Evolutionary conservation across 2,329 filamentous ascomycete genomes (phyloP), one percentile per base, ranked within the genome.

Genomic region (Berkeleyomyces basicola): DNA sequence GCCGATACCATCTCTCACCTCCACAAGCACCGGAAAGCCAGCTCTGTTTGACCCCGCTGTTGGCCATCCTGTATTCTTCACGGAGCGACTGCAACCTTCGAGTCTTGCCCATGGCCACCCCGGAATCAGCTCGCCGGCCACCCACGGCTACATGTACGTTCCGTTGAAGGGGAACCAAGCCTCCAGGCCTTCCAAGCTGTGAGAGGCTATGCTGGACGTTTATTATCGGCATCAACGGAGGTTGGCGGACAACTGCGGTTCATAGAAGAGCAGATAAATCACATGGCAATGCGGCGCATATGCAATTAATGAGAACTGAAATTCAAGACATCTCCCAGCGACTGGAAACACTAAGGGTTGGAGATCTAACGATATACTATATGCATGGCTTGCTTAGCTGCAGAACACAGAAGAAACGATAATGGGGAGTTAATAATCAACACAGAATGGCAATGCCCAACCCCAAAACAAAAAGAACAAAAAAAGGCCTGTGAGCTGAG

Each of bases 11-110:
- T 53, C 31, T 33, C 23, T 11, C 14, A 2, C 14, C 14, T 14
- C 3, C 31, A 2, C 14, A 14, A 6, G n/a, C 49, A 53, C 33
- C 47, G 11, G 4, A n/a, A 58, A 57, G 23, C 51, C 55, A 39
- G 7, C 47, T 10, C 14, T 49, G 39, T 61, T 65, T 33, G 42
- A 65, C 51, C 59, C 64, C 23, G 58, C 64, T 4, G 58, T 61
- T 36, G 23, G 55, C 31, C 64, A 65, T 59, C 64, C 64, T 4
- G 58, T 59, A 7, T 65, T 65, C 33, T 65, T 61, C 14, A 65
- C 64, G 2, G 16, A 11, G 7, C 53, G 47, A 4, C 9, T 65
- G 4, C 58, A 46, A 33, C 61, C 40, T 47, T 61, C 58, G 4
- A n/a, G 43, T 10, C 16, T 61, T 43, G 47, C 49, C 7, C 14